These are phyloP conservation scores for Parathielavia hyrcaniae DNA, from an alignment of 495 filamentous ascomycete species.

Conservation along the genomic window DNA sequence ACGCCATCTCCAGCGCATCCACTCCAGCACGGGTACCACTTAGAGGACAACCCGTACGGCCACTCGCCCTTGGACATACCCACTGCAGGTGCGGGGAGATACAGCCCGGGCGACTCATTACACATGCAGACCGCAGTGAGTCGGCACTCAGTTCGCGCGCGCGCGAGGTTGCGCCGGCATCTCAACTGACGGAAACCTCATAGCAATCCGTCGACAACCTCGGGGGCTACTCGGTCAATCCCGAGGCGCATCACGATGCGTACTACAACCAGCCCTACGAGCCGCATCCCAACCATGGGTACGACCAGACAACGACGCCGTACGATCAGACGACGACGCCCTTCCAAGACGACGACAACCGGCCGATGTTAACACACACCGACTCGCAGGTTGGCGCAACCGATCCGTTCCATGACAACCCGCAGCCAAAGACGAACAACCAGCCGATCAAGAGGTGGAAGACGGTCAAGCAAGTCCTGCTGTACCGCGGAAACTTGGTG, in stretches of 20 bases:
- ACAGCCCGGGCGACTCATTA: constrained; percentile 55
- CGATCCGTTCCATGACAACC: constrained; percentile 46
- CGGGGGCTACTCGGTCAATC: constrained; percentile 67
- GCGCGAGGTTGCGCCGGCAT: not conserved
- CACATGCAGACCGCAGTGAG: constrained; percentile 67
- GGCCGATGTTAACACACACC: constrained; percentile 46
- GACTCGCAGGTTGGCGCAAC: constrained; percentile 39
- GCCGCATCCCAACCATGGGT: constrained; percentile 54
- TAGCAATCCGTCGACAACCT: constrained; percentile 76
- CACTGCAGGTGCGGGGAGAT: constrained; percentile 43
- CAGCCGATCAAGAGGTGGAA: constrained; percentile 84
- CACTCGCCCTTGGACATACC: constrained; percentile 60
- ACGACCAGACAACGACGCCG: constrained; percentile 24
- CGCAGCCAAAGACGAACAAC: constrained; percentile 42
- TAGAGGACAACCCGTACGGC: constrained; percentile 60
- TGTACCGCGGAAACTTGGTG: constrained; percentile 96
- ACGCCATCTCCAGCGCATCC: constrained; percentile 53
- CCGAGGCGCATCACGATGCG: constrained; percentile 76
- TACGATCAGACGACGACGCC: constrained; percentile 6
- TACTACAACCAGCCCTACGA: constrained; percentile 82
- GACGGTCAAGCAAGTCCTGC: constrained; percentile 94
- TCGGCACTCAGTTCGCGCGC: not conserved
- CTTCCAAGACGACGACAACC: constrained; percentile 40
- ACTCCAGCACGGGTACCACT: constrained; percentile 58
- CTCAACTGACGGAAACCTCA: constrained; percentile 21